Base-by-base conservation (phyloP, 2,329 filamentous ascomycete genomes). In the Fusarium bulbicola region DNA sequence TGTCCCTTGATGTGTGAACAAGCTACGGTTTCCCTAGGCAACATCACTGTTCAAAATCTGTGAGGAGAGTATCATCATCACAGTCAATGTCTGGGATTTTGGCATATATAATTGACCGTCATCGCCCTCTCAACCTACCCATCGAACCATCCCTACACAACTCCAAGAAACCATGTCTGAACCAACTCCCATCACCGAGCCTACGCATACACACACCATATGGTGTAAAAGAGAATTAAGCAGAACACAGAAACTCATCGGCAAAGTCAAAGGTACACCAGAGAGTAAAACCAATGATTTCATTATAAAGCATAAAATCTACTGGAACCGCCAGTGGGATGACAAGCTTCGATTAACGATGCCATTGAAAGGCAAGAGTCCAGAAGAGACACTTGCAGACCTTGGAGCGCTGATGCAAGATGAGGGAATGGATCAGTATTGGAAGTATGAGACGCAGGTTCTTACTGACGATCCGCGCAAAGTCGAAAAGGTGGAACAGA, bases 201-300 rank as follows among this genome's bases (percentile, higher is more conserved):
- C 47, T 16, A 50, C n/a, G 8, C 16, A 50, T 24, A 14, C 16
- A 7, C 30, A 50, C 12, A 50, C 47, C 3, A 11, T 50, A 34
- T 50, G 47, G n/a, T n/a, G 12, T 6, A 7, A 28, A n/a, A 30
- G 10, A 1, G 2, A 46, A 7, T 9, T 11, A 2, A 34, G 16
- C 12, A 50, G 0, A 7, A 1, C 5, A 0, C 12, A 24, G 16
- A 50, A 3, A 1, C 0, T 34, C 5, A 0, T 50, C 30, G 1
- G 1, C 3, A 14, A 2, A 5, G 8, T 24, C 16, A 24, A 2
- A 10, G 4, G 3, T 1, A 4, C 0, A 3, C 30, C 47, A 24
- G 47, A 50, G 5, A 32, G 5, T 1, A 14, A 32, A 3, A 21
- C 32, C 1, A 0, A 32, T 0, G 3, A 24, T 2, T 24, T 50